Conservation (phyloP, 2,329 filamentous ascomycete species). For the Sclerotinia borealis region DNA sequence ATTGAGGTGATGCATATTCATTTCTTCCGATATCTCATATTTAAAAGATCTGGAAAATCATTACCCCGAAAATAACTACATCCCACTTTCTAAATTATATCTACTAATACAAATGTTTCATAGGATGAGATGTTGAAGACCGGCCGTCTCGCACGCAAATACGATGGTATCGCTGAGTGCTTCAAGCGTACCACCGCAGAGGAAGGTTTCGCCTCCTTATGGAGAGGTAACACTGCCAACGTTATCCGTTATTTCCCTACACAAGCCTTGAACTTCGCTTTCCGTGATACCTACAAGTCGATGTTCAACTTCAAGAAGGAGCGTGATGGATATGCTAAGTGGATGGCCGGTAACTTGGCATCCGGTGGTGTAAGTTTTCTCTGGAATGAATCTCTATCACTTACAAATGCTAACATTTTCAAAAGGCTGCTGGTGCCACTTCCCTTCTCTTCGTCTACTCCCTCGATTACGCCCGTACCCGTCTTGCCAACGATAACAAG, state of each 20-base stretch:
- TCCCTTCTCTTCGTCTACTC: slow-evolving; percentile 99
- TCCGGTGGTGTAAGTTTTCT: slow-evolving; percentile 86
- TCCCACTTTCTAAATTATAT: neutral
- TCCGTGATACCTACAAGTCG: slow-evolving; percentile 99
- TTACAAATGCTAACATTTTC: slow-evolving; percentile 13
- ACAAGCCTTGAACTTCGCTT: slow-evolving; percentile 99
- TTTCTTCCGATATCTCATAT: neutral
- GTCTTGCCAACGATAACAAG: slow-evolving; percentile 99
- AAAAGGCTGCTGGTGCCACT: slow-evolving; percentile 91
- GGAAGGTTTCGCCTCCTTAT: slow-evolving; percentile 92
- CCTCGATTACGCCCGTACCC: slow-evolving; percentile 99
- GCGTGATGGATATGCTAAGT: slow-evolving; percentile 94
- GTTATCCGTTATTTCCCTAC: slow-evolving; percentile 99
- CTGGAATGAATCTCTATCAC: neutral
- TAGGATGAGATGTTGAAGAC: slow-evolving; percentile 99
- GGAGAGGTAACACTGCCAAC: slow-evolving; percentile 99
- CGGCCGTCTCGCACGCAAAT: slow-evolving; percentile 97
- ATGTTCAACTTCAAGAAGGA: slow-evolving; percentile 99
- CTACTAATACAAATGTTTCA: slow-evolving; percentile 21
- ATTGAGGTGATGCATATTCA: neutral
- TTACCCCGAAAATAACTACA: neutral
- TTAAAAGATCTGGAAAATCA: neutral
- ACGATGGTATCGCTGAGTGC: slow-evolving; percentile 89
- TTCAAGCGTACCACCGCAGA: slow-evolving; percentile 85
- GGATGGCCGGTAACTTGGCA: slow-evolving; percentile 99